These are phyloP conservation scores for Tuber umbilicatum DNA, from an alignment of 495 filamentous ascomycete species.

Conservation along the genomic window DNA sequence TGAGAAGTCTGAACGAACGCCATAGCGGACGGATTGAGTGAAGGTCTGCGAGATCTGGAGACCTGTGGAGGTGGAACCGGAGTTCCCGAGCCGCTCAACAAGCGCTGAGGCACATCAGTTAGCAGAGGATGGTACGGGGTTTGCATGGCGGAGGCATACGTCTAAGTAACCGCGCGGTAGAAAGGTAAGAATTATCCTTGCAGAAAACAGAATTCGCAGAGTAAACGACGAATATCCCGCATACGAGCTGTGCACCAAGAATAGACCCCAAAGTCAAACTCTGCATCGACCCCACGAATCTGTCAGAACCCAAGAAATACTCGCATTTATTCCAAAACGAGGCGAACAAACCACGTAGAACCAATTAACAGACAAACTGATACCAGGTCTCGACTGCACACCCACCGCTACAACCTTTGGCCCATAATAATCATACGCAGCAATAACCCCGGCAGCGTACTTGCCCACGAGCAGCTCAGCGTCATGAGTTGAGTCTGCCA, in stretches of 20 bases:
- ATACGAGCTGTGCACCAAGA: slow-evolving; percentile 24
- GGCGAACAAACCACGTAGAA: slow-evolving; percentile 17
- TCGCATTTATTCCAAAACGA: not conserved
- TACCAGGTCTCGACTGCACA: slow-evolving; percentile 31
- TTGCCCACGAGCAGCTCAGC: slow-evolving; percentile 12
- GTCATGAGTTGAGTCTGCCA: not conserved
- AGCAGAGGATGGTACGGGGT: not conserved
- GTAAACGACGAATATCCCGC: slow-evolving; percentile 30
- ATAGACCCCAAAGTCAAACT: slow-evolving; percentile 32
- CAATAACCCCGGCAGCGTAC: slow-evolving; percentile 32
- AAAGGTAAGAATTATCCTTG: slow-evolving; percentile 41
- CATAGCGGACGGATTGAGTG: slow-evolving; percentile 27
- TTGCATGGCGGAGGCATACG: slow-evolving; percentile 14
- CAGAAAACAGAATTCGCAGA: slow-evolving; percentile 37
- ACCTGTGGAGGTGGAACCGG: slow-evolving; percentile 33
- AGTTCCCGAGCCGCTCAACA: slow-evolving; percentile 35
- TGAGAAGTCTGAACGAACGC: slow-evolving; percentile 12
- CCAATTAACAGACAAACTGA: slow-evolving; percentile 38
- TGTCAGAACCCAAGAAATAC: not conserved
- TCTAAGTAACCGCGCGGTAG: slow-evolving; percentile 35
- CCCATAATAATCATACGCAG: slow-evolving; percentile 23
- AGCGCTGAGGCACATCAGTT: slow-evolving; percentile 23
- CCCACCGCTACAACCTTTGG: slow-evolving; percentile 14
- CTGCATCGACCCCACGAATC: not conserved
- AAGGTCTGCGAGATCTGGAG: slow-evolving; percentile 30